A percentile compares a stretch with the other conserved stretches of the same genome.
These are phyloP conservation scores for Zychaea mexicana DNA, from an alignment of 371 early-diverging fungal genomes.

Conservation along the genomic window DNA sequence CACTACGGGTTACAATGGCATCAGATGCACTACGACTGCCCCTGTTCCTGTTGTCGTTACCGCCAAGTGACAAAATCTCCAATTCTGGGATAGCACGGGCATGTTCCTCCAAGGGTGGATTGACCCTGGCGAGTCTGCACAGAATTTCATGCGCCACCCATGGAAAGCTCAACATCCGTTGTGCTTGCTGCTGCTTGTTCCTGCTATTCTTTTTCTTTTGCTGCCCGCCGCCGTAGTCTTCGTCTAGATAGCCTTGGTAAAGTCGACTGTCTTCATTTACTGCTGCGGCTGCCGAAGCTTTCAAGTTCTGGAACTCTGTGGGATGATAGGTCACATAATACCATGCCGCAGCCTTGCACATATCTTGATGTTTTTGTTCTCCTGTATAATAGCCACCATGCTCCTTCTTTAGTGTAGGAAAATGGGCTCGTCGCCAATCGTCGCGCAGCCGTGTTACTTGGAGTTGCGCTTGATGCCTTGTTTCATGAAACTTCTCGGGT, in stretches of 20 bases:
- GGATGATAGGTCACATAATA: slow-evolving; percentile 69
- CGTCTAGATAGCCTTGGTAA: too few species aligned
- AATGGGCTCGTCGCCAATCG: not conserved
- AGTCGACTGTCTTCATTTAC: too few species aligned
- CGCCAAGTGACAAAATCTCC: not conserved
- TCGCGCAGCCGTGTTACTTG: slow-evolving; percentile 6
- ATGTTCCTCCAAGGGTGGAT: not conserved
- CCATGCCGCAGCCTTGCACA: slow-evolving; percentile 72
- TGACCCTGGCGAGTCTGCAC: slow-evolving; percentile 33
- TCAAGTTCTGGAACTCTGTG: too few species aligned
- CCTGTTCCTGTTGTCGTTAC: not conserved
- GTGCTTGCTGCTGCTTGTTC: too few species aligned
- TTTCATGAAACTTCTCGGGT: slow-evolving; percentile 5
- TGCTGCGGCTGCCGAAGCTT: too few species aligned
- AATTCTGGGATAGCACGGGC: not conserved
- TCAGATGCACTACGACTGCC: too few species aligned
- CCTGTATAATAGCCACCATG: not conserved
- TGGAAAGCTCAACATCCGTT: slow-evolving; percentile 55
- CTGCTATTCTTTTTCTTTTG: not conserved
- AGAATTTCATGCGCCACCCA: slow-evolving; percentile 64
- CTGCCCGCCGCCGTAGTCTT: too few species aligned
- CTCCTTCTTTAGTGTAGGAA: slow-evolving; percentile 11
- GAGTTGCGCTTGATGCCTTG: not conserved
- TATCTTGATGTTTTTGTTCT: not conserved
- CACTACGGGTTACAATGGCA: too few species aligned